Evolutionary conservation across 2,329 filamentous ascomycete genomes (phyloP), one percentile per base, ranked within the genome.

Genomic region (Westerdykella aurantiaca): DNA sequence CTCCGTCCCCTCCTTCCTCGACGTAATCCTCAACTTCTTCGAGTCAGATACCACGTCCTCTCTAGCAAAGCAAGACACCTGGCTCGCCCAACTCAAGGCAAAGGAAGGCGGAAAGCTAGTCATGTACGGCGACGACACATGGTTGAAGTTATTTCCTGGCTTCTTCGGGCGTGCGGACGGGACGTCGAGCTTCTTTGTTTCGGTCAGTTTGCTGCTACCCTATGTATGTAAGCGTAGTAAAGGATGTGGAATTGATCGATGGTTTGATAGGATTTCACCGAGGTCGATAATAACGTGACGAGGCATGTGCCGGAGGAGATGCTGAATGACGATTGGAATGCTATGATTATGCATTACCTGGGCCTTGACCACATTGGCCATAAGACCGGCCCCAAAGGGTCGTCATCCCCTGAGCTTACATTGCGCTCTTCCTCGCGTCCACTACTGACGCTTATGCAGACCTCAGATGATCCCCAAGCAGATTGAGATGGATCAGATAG

Each of bases 91-190:
- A 72, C 82, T 98, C 70, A 91, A 84, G 65, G 81, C 82, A 34
- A 64, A 66, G 49, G 50, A 63, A 29, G 59, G 50, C 37, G 88
- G 87, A 16, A 89, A 87, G 58, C 75, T 97, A 49, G 74, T 96
- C 63, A 93, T 98, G 84, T 96, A 93, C 61, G 93, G 93, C 39
- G 93, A 98, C 61, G 93, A 98, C 66, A 98, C 93, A 16, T 98
- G 93, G 94, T 73, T 98, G 55, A 97, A 96, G 72, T 76, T 98
- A 12, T 98, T 98, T 58, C 93, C 93, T 1, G 81, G 79, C 13
- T 88, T 85, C 38, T 98, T 98, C 70, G 81, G 84, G 55, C 82
- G 90, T 34, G 76, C 82, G 40, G 94, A 98, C 68, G 93, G 94
- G 38, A 98, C 93, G 2, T 89, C 89, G 44, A 97, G 91, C 71